These are phyloP conservation scores for Gynostemma pentaphyllum DNA, from an alignment of 306 rosid species.

Conservation along the genomic window DNA sequence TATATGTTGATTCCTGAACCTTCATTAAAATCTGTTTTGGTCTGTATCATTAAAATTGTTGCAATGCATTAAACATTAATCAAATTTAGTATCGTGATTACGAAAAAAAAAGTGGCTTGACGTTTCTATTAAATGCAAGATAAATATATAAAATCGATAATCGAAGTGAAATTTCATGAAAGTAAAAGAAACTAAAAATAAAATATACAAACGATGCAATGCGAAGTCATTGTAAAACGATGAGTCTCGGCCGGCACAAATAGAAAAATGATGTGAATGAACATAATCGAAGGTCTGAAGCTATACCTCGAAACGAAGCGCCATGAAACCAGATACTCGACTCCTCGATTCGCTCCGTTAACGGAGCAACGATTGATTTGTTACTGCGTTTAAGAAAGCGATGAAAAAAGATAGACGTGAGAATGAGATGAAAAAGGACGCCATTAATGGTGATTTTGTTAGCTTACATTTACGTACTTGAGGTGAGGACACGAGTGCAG, in stretches of 20 bases:
- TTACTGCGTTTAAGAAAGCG: neutral
- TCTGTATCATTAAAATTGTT: no score
- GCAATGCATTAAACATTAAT: no score
- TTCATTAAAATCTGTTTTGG: no score
- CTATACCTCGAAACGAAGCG: constrained; percentile 76
- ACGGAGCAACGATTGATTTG: neutral
- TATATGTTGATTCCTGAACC: no score
- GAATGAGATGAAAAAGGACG: neutral
- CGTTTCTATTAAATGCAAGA: neutral
- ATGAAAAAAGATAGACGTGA: neutral
- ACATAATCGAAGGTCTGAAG: neutral
- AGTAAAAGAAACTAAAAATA: neutral
- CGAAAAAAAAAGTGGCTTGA: no score
- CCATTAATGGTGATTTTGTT: neutral
- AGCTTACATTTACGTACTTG: no score
- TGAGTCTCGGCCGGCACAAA: neutral
- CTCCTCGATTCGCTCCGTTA: constrained; percentile 1
- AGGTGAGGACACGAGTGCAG: no score
- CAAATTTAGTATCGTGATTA: no score
- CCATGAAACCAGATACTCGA: constrained; percentile 25
- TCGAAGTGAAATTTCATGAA: no score
- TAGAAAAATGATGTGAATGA: neutral
- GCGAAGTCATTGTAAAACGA: neutral
- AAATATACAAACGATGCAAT: neutral
- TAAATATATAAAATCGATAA: no score